phyloP scores from a whole-genome alignment of 2,329 filamentous ascomycete species.

The Chrysoporthe cubensis region DNA sequence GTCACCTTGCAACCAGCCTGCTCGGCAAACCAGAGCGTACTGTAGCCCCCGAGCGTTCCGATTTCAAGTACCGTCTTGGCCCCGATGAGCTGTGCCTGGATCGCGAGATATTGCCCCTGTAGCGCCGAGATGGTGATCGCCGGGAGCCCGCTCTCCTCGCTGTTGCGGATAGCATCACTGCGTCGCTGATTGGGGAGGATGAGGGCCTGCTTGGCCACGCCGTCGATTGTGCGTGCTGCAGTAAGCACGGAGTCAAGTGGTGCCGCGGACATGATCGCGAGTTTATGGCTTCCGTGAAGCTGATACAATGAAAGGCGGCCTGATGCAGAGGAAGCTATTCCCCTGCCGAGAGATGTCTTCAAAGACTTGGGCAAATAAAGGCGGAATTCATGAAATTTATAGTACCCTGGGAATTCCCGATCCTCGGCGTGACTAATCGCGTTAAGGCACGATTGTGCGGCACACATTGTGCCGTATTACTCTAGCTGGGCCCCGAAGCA shows the following conservation, averaged over 20 bases:
- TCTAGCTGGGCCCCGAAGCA: background rate
- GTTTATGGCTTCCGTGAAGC: background rate
- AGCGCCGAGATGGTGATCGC: conserved; percentile 42
- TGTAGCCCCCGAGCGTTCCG: conserved; percentile 59
- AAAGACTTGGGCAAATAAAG: background rate
- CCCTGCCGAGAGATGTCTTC: background rate
- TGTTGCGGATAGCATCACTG: conserved; percentile 39
- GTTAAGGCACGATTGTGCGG: background rate
- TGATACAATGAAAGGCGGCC: background rate
- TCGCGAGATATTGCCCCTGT: conserved; percentile 44
- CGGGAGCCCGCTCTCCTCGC: conserved; percentile 39
- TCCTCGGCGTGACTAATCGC: background rate
- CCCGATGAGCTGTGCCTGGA: conserved; percentile 42
- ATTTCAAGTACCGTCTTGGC: conserved; percentile 53
- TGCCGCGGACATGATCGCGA: background rate
- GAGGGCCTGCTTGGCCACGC: conserved; percentile 25
- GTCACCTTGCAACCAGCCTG: conserved; percentile 47
- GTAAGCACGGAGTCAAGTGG: background rate
- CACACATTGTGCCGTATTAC: background rate
- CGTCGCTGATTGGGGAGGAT: conserved; percentile 34
- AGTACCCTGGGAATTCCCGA: background rate
- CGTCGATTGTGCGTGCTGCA: conserved; percentile 23
- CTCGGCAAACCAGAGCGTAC: conserved; percentile 55
- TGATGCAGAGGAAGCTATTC: background rate
- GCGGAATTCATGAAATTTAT: background rate